Conservation (phyloP, 495 filamentous ascomycete species). For the Pseudomonodictys pantanalensis region DNA sequence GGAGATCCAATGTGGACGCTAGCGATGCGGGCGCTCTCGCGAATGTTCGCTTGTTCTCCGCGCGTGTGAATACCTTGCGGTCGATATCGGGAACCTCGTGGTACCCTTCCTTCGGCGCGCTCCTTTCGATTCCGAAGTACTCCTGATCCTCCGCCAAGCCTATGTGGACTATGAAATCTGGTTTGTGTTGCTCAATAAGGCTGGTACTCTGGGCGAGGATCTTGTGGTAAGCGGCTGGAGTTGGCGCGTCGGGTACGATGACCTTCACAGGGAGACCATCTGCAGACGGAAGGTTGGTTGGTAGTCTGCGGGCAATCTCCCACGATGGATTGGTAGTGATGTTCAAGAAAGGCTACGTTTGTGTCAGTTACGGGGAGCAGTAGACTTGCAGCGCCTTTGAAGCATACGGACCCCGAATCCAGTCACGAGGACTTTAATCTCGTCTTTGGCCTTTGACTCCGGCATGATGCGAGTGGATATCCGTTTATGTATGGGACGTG, state of each 20-base stretch:
- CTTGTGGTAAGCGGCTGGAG: constrained; percentile 32
- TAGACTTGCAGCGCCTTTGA: background rate
- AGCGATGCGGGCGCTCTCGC: constrained; percentile 31
- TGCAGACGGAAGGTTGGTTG: background rate
- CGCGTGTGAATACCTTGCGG: constrained; percentile 32
- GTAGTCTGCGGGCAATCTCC: constrained; percentile 14
- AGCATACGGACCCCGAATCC: constrained; percentile 31
- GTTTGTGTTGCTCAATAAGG: constrained; percentile 30
- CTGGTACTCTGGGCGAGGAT: constrained; percentile 20
- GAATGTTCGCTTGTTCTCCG: constrained; percentile 35
- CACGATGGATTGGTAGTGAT: constrained; percentile 22
- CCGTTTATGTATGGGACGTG: too few relatives aligned
- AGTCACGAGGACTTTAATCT: constrained; percentile 33
- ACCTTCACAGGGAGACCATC: constrained; percentile 2
- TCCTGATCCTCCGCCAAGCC: constrained; percentile 31
- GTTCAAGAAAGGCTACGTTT: constrained; percentile 9
- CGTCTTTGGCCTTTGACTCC: background rate
- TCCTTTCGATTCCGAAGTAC: constrained; percentile 35
- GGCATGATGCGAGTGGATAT: background rate
- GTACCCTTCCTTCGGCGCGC: constrained; percentile 36
- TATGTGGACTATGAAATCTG: constrained; percentile 36
- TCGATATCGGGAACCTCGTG: constrained; percentile 36
- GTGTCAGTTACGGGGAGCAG: background rate
- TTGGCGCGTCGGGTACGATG: constrained; percentile 22
- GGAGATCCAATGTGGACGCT: constrained; percentile 26